A percentile compares a stretch with the other conserved stretches of the same genome.
These are phyloP conservation scores for Spergularia marina DNA, from an alignment of 148 eudicot species.

Conservation along the genomic window DNA sequence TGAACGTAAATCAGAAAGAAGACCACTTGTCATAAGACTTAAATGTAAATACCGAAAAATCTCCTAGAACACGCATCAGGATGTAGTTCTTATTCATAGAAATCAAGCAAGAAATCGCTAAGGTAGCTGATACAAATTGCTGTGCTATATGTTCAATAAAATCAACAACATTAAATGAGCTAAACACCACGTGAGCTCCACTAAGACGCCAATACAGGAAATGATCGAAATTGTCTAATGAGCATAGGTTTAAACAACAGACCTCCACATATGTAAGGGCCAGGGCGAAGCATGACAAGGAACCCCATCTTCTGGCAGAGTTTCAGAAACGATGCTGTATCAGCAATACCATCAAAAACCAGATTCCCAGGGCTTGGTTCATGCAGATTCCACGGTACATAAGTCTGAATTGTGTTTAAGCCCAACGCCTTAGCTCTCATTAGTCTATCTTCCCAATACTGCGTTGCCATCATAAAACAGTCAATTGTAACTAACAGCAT, in stretches of 20 bases:
- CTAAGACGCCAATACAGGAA: neutral
- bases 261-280: slow-evolving; percentile 98
- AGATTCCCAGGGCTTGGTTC: slow-evolving; percentile 72
- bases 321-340: slow-evolving; percentile 61
- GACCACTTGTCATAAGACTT: too few relatives aligned
- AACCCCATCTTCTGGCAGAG: slow-evolving; percentile 82
- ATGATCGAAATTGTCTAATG: neutral
- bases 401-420: slow-evolving; percentile 87
- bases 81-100: too few relatives aligned
- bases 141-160: neutral
- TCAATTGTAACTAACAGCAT: neutral
- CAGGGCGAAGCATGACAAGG: slow-evolving; percentile 91
- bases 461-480: slow-evolving; percentile 19
- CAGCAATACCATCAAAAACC: slow-evolving; percentile 77
- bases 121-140: neutral
- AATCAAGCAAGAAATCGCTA: neutral
- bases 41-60: too few relatives aligned
- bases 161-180: neutral
- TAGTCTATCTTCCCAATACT: slow-evolving; percentile 98
- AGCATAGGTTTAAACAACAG: slow-evolving; percentile 11
- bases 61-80: too few relatives aligned
- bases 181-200: neutral
- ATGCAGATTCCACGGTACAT: slow-evolving; percentile 97
- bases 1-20: too few relatives aligned
- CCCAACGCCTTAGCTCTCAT: slow-evolving; percentile 91